Evolutionary conservation across 108 stramenopile genomes (phyloP).

Genomic region (Parietichytrium sp.): DNA sequence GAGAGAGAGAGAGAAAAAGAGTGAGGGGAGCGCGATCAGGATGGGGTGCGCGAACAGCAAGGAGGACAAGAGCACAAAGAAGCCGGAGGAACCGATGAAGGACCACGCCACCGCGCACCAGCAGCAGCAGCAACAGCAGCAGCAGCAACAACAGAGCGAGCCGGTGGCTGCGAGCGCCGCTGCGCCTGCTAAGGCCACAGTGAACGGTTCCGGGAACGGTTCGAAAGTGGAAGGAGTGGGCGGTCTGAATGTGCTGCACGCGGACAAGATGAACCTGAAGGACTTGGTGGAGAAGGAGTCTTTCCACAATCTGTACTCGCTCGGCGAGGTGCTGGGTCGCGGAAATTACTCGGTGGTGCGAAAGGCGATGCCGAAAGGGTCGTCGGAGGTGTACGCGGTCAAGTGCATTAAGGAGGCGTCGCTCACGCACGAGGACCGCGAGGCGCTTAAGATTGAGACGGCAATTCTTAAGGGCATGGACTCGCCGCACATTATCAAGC

Average conservation of each 20-base stretch:
- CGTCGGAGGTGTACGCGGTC: not conserved
- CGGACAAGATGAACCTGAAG: conserved; percentile 14
- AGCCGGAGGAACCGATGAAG: not conserved
- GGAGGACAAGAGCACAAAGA: not conserved
- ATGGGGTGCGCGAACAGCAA: conserved; percentile 34
- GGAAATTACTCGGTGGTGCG: conserved; percentile 34
- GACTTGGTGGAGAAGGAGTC: conserved; percentile 30
- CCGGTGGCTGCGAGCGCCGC: not conserved
- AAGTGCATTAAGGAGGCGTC: conserved; percentile 32
- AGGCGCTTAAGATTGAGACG: conserved; percentile 35
- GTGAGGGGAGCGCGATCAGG: too few species aligned
- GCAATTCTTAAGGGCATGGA: conserved; percentile 28
- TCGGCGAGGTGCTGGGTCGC: conserved; percentile 19
- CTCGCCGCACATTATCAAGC: conserved; percentile 43
- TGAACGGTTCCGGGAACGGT: too few species aligned
- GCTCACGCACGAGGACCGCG: conserved; percentile 36
- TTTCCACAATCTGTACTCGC: not conserved
- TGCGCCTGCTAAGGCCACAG: not conserved
- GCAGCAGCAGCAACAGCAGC: not conserved
- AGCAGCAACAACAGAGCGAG: not conserved
- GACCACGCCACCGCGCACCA: not conserved
- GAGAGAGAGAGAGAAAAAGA: too few species aligned
- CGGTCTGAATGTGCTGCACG: conserved; percentile 6
- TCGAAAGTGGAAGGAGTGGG: too few species aligned
- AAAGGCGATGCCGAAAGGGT: not conserved